Base-by-base conservation (phyloP, 2,329 filamentous ascomycete species). In the Sporothrix inflata region DNA sequence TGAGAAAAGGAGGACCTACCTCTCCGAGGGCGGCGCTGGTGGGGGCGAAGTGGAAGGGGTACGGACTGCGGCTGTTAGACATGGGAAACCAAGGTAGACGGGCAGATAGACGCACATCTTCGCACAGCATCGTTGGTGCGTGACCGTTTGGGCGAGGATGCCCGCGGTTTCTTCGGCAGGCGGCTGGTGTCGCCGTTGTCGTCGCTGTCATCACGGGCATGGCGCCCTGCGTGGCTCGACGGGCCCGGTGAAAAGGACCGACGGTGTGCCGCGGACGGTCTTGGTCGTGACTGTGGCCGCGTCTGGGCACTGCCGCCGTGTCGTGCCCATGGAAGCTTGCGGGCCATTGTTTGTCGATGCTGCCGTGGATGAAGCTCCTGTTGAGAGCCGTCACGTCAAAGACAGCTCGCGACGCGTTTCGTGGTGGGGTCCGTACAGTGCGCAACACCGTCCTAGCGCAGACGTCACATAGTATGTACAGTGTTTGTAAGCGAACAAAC, bases 1-100 rank as follows among this genome's bases (percentile, higher is more conserved):
- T 3, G 30, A 6, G 30, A 6, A 34, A 34, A 34, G n/a, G 34
- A 8, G 6, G 30, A 72, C 76, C 16, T 73, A 78, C 76, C 76
- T 76, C 69, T 81, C 79, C 0, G 72, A 69, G 1, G 76, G 76
- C 19, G 78, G 77, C 16, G 77, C 77, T 0, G 78, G 78, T 1
- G 79, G 78, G 0, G 79, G 79, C 14, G 79, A 80, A 2, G 78
- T 79, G 5, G 79, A 80, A 8, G 77, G 78, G 0, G 78, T 77
- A 27, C 78, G 77, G 40, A 45, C 76, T 78, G 72, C 30, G n/a
- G 19, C 24, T 38, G 55, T 60, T 7, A 55, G 51, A 30, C n/a
- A n/a, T n/a, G n/a, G n/a, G n/a, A n/a, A n/a, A n/a, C n/a, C n/a
- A n/a, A n/a, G n/a, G n/a, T n/a, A n/a, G n/a, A n/a, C n/a, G n/a